Base-by-base conservation (phyloP, 768 basidiomycete species). In the Tricholoma furcatifolium region DNA sequence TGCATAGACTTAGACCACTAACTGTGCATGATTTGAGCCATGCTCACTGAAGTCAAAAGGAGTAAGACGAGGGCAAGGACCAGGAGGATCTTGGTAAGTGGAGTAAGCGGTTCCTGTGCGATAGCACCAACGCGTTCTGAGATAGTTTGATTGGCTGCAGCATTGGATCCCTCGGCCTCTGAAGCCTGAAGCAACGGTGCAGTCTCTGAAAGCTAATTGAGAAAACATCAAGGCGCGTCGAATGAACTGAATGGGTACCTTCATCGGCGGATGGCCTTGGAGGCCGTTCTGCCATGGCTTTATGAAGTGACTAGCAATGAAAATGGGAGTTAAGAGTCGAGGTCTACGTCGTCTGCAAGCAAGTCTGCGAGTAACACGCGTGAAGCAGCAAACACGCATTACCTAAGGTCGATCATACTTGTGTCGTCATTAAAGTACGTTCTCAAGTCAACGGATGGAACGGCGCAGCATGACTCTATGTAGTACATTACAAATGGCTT, bases 1-100 rank as follows among this genome's bases (percentile, higher is more conserved):
- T 81, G 35, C 35, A 24, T 10, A 44, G 39, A 17, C 1, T 40
- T 38, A 41, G 39, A 8, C n/a, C 36, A 40, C n/a, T 20, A 9
- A 7, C 9, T 4, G 10, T 31, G 30, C 12, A 34, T 27, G 6
- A 40, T 34, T 35, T 27, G 9, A 4, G 31, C 12, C 9, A 2
- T 4, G 66, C 75, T 56, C 56, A 80, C 78, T 6, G 91, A 88
- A 58, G 82, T 85, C 43, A 93, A 77, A 42, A 98, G 78, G 12
- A 98, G 77, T 43, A 99, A 77, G 23, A 89, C 68, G 55, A 98
- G 79, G 0, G 82, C 80, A 42, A 90, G 74, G 17, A 86, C 74
- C 10, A 93, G 82, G 1, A 98, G 83, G 47, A 92, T 74, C 73
- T 92, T 89, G 45, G 92, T 86, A 55, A 97, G 79, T 18, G 87